Percentiles rank a stretch among this genome's conserved stretches.
Evolutionary conservation across 331 rosid species (phyloP).

Genomic region (Prunus yedoensis): DNA sequence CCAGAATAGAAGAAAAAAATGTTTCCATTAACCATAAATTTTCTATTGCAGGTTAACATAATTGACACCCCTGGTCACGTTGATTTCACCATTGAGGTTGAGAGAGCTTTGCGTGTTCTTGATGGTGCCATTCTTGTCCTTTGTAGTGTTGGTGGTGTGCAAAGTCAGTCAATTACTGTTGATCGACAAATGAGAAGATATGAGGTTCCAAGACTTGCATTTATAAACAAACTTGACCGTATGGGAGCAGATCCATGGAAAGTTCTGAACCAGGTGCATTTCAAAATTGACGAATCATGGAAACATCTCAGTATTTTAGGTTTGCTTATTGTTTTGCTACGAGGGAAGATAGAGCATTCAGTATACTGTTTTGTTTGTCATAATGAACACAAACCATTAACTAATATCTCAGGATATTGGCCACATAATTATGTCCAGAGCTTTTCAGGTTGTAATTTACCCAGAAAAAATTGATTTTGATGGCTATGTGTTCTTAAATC

Average conservation of each 20-base stretch:
- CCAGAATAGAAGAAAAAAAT: background rate
- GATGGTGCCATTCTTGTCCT: slow-evolving; percentile 99
- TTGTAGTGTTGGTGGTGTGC: slow-evolving; percentile 97
- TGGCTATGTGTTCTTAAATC: background rate
- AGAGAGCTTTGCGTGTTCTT: slow-evolving; percentile 96
- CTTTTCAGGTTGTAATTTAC: background rate
- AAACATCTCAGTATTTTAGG: background rate
- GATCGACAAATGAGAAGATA: slow-evolving; percentile 98
- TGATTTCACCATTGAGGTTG: slow-evolving; percentile 96
- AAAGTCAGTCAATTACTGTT: slow-evolving; percentile 96
- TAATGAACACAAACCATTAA: background rate
- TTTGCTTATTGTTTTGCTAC: background rate
- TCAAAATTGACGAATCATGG: slow-evolving; percentile 9
- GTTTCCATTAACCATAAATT: background rate
- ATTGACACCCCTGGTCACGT: slow-evolving; percentile 97
- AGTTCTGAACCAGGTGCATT: slow-evolving; percentile 81
- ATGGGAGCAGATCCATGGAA: slow-evolving; percentile 99
- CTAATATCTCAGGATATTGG: background rate
- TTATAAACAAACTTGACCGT: slow-evolving; percentile 91
- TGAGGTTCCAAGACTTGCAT: slow-evolving; percentile 92
- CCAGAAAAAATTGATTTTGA: background rate
- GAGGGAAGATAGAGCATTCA: background rate
- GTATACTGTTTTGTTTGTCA: background rate
- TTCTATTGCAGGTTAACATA: slow-evolving; percentile 77
- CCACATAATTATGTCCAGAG: background rate